Base-by-base conservation (phyloP, 2,329 filamentous ascomycete genomes). In the Fusarium verticillioides region DNA sequence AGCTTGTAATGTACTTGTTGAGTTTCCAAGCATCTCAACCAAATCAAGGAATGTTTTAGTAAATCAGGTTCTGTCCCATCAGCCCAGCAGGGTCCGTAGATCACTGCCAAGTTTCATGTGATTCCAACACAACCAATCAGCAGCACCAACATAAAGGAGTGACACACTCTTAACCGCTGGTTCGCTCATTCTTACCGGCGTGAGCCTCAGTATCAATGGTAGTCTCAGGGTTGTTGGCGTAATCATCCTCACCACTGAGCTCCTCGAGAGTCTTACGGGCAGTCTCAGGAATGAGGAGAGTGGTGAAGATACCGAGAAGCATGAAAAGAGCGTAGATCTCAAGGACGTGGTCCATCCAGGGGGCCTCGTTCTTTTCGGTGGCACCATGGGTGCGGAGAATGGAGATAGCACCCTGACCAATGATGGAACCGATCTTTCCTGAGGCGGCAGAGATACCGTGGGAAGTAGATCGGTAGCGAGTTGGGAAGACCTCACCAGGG, bases 271-370 rank as follows among this genome's bases (percentile, higher is more conserved):
- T 93, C 86, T 91, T 91, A 65, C 91, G 85, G 84, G 92, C 93
- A 26, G 91, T 94, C 85, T 94, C 93, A 12, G 91, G 91, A 66
- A 94, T 93, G 65, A 93, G 83, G 4, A 93, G 82, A 2, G 91
- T 91, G 15, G 91, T 93, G 79, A 92, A 86, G 82, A 89, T 85
- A 63, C 93, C 93, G 65, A 89, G 84, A 39, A 94, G 86, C 93
- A 94, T 95, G 86, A 95, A 94, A 34, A 93, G 85, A 10, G 92
- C 91, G 78, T 87, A 88, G 76, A 94, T 94, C 85, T 94, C 85
- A 78, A 95, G 89, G 44, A 94, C 92, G 81, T 94, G 92, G 83
- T 94, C 87, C 81, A 95, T 87, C 93, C 92, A 95, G 4, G 92
- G 92, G 21, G 80, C 77, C 1, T 78, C 72, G 70, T 84, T 83